Base-by-base conservation (phyloP, 1,284 basidiomycete species). In the Sporisorium sorghi region DNA sequence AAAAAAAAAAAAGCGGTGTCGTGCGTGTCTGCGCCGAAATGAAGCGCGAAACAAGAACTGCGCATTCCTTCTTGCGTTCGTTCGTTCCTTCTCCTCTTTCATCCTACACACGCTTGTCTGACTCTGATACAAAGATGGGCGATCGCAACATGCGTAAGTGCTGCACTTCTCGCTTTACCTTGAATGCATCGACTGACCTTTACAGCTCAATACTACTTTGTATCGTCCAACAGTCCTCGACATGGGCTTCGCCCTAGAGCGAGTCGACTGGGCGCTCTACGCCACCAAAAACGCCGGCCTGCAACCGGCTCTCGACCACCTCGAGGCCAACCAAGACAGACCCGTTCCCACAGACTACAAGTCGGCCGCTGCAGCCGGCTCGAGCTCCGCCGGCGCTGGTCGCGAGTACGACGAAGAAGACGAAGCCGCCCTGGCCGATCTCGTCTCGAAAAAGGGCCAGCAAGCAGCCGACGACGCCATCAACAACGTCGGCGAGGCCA, bases 251-350 rank as follows among this genome's bases (percentile, higher is more conserved):
- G 77, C 67, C 19, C 70, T 64, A 0, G 80, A 79, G 28, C 71
- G 82, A 47, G 77, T 83, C 32, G 83, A 83, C 14, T 84, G 82
- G 82, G 82, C 83, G 9, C 76, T 84, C 14, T 78, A 73, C 9
- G 66, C 58, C 0, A 83, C 83, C 2, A 62, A 66, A 23, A 72
- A 69, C 35, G 65, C 70, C 6, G 78, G 79, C 3, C 73, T 84
- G 1, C 76, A 81, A 57, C 66, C 79, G 7, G 81, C 82, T 3
- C 73, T 84, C n/a, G 82, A 84, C 40, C 83, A 84, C 48, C 68
- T 84, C 24, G 77, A 82, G 39, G 81, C 74, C 11, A 76, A 84
- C 40, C 73, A 78, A 44, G 83, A 82, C 47, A 62, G 66, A 17
- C 52, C 76, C 15, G 66, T 83, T 9, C 82, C 83, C 9, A 33